Conservation (phyloP, 441 rosid genomes). For the Gossypium davidsonii region DNA sequence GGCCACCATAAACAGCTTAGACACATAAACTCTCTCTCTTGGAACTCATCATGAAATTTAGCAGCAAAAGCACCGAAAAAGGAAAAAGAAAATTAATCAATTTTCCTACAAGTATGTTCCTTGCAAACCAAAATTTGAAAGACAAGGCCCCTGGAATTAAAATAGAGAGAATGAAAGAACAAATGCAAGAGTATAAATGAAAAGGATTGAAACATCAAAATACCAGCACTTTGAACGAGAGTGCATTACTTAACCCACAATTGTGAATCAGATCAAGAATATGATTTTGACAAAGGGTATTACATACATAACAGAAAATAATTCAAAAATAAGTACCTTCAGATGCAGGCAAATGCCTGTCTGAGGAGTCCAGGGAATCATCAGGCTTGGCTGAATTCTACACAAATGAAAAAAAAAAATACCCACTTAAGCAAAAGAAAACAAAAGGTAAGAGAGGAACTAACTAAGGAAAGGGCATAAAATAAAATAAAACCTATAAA, state of each 20-base stretch:
- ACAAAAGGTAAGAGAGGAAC: background rate
- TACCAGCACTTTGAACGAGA: background rate
- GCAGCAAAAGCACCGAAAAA: background rate
- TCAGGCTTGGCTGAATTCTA: constrained; percentile 37
- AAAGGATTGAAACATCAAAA: background rate
- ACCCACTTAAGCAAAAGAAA: background rate
- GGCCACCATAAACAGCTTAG: background rate
- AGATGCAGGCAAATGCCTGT: constrained; percentile 20
- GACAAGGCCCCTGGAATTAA: background rate
- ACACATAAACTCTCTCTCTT: background rate
- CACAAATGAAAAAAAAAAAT: constrained; percentile 9
- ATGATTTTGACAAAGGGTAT: background rate
- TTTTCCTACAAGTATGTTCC: background rate
- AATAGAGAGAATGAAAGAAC: background rate
- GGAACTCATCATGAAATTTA: background rate
- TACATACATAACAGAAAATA: constrained; percentile 2
- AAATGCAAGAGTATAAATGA: background rate
- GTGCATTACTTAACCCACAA: background rate
- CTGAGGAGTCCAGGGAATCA: constrained; percentile 30
- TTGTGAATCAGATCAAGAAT: background rate
- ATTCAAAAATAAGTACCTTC: constrained; percentile 42
- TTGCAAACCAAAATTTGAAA: background rate
- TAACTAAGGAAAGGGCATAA: background rate
- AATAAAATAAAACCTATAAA: background rate
- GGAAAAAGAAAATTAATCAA: background rate